These are phyloP conservation scores for Aspergillus sergii DNA, from an alignment of 2,329 filamentous ascomycete species.

Conservation along the genomic window DNA sequence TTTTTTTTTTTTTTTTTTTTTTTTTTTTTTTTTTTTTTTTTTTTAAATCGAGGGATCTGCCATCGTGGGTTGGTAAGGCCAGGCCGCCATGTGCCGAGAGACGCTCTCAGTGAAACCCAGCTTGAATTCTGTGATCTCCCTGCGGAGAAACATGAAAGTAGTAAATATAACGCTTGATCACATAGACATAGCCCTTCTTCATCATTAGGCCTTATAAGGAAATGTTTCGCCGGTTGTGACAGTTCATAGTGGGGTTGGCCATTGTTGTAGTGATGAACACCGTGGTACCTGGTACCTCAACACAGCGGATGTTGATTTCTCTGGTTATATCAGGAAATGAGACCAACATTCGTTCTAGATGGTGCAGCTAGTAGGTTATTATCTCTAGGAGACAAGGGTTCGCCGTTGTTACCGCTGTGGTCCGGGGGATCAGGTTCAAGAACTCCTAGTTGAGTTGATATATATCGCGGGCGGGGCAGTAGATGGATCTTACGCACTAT, in stretches of 20 bases:
- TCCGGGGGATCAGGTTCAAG: not conserved
- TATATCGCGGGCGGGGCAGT: not conserved
- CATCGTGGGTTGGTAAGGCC: not conserved
- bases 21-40: too few species aligned
- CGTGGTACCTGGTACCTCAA: too few species aligned
- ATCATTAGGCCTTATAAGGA: not conserved
- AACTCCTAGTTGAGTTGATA: not conserved
- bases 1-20: not conserved
- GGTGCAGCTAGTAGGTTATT: too few species aligned
- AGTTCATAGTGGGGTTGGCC: not conserved
- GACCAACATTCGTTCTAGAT: not conserved
- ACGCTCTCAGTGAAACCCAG: not conserved
- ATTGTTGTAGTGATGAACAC: not conserved
- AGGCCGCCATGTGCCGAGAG: not conserved
- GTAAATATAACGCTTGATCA: not conserved
- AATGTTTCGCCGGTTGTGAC: not conserved
- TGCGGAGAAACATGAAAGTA: not conserved
- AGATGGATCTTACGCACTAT: not conserved
- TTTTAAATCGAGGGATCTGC: not conserved
- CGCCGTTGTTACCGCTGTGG: not conserved
- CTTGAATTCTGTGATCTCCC: not conserved
- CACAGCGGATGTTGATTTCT: not conserved
- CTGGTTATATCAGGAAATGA: too few species aligned
- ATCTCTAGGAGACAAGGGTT: not conserved
- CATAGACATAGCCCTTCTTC: not conserved